Evolutionary conservation across 1,284 basidiomycete genomes (phyloP), one percentile per base, ranked within the genome.

Genomic region (Boletus semigastroideus): DNA sequence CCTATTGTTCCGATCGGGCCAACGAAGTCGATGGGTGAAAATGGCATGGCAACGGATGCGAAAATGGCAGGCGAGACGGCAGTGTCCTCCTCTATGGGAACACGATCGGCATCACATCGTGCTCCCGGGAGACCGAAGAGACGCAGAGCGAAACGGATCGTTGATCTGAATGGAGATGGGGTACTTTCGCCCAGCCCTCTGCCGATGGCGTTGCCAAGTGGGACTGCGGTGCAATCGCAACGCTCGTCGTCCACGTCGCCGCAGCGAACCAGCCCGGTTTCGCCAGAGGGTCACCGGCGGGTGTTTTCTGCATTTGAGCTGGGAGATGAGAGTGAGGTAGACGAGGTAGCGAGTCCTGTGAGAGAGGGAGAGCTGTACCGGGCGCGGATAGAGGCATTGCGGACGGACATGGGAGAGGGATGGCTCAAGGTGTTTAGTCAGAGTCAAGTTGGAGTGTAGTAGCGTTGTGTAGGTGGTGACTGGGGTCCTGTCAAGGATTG

Each of bases 391-490:
- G 92, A 94, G 73, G 85, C 84, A 8, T 63, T 94, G 63, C 83
- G 88, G 68, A 78, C 82, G 53, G 92, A 94, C 62, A 91, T 94
- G 77, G 91, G 91, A 2, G 92, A 92, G 37, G 84, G 85, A 12
- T 93, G 90, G 90, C 64, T 92, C 61, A 90, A 88, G 72, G 87
- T 92, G 49, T 85, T 87, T 63, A 87, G 82, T 59, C 88, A 91
- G 74, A 79, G 77, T 37, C 75, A 78, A 54, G 53, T 48, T 2
- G 58, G 44, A 34, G 46, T 52, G 36, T 43, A 42, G 33, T 46
- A n/a, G n/a, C n/a, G n/a, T 25, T 36, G 17, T 9, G 45, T 52
- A 61, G 13, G 4, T 45, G 53, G 70, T 71, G 67, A 39, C 53
- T 31, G 69, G 68, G 72, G 70, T 70, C 64, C 58, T 41, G 34